phyloP scores from a whole-genome alignment of 2,329 filamentous ascomycete species.

The Alternaria sp. region DNA sequence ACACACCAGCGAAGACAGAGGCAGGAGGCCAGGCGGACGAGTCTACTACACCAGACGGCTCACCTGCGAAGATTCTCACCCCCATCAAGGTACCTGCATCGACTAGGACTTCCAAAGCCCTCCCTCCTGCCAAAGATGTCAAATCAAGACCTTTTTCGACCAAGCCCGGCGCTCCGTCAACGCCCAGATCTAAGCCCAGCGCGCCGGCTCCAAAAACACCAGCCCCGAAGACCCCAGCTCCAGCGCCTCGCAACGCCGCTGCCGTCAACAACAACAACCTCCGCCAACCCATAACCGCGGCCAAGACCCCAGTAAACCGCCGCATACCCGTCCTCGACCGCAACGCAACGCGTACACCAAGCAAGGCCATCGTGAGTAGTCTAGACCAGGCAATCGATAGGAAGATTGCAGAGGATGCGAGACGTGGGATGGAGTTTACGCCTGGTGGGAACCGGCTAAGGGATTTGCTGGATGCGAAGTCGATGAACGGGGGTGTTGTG shows the following conservation, averaged over 20 bases:
- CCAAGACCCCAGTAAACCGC: neutral
- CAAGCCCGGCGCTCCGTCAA: neutral
- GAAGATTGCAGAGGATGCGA: conserved; percentile 30
- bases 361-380: conserved; percentile 25
- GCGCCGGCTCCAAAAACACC: neutral
- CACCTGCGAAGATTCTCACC: neutral
- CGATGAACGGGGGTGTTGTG: neutral
- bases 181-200: neutral
- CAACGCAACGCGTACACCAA: conserved; percentile 28
- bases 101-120: conserved; percentile 13
- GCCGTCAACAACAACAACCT: neutral
- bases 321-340: conserved; percentile 10
- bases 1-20: neutral
- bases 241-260: neutral
- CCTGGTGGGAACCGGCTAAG: conserved; percentile 17
- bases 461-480: conserved; percentile 16
- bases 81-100: neutral
- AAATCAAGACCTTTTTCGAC: neutral
- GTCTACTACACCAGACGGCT: neutral
- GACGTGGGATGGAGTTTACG: conserved; percentile 17
- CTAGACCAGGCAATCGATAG: conserved; percentile 35
- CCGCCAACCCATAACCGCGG: neutral
- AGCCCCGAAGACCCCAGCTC: neutral
- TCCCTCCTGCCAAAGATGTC: conserved; percentile 13
- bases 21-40: neutral